Conservation (phyloP, 2,329 filamentous ascomycete species). For the Dactylellina leptospora region DNA sequence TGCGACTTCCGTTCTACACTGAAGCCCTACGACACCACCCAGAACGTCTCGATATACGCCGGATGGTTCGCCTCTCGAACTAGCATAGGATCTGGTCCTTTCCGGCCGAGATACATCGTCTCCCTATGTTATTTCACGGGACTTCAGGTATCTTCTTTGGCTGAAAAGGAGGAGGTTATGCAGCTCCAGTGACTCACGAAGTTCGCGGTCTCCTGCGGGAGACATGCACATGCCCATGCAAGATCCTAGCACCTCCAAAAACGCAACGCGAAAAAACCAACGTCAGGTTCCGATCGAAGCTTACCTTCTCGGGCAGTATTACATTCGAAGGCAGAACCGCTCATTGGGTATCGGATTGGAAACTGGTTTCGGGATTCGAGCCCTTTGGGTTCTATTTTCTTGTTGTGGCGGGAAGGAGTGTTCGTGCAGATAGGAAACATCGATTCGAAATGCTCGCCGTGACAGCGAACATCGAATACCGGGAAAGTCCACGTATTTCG, state of each 20-base stretch:
- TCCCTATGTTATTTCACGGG: background rate
- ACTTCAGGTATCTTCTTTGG: background rate
- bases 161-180: slow-evolving; percentile 7
- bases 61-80: slow-evolving; percentile 16
- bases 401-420: too few relatives aligned
- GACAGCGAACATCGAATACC: too few relatives aligned
- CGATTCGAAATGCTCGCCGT: too few relatives aligned
- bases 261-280: slow-evolving; percentile 48
- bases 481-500: too few relatives aligned
- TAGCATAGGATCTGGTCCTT: slow-evolving; percentile 37
- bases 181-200: slow-evolving; percentile 30
- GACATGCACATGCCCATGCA: slow-evolving; percentile 6
- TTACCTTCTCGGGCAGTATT: background rate
- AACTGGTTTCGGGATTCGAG: slow-evolving; percentile 14
- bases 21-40: background rate
- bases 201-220: slow-evolving; percentile 11
- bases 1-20: background rate
- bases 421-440: too few relatives aligned
- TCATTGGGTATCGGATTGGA: slow-evolving; percentile 17
- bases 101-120: slow-evolving; percentile 10
- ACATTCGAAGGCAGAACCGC: background rate
- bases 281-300: background rate
- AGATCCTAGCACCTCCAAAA: slow-evolving; percentile 44
- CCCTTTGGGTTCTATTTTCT: too few relatives aligned
- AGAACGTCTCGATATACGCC: background rate